Base-by-base conservation (phyloP, 805 yeast genomes). In the Yarrowia sp. region DNA sequence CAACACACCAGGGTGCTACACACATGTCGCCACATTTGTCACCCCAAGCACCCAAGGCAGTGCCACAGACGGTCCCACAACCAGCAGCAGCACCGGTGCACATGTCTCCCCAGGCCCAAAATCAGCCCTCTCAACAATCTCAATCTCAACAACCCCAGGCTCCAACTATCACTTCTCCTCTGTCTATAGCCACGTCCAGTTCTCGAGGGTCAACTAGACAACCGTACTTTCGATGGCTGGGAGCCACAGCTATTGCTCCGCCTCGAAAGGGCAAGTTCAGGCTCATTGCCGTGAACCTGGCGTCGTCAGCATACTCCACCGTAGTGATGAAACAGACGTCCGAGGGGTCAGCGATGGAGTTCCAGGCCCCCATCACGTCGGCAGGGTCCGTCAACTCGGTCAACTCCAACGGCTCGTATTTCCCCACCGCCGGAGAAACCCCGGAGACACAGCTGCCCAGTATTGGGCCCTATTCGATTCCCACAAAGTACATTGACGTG, bases 171-270 rank as follows among this genome's bases (percentile, higher is more conserved):
- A 58, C 64, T 0, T 58, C 64, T 4, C 64, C 64, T 2, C 40
- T 58, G 40, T 58, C 64, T 5, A 10, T 58, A 7, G 40, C 64
- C 13, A 58, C 64, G 1, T 42, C 64, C 2, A 30, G 50, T 15
- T 44, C 55, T 5, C 17, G 19, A 4, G 56, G 39, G 0, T 65
- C 71, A 9, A 70, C 72, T 6, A 61, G 73, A 5, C 76, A 74
- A 66, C 76, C 76, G 12, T 74, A 72, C 60, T 74, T 74, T 53
- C 56, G 76, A 24, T 74, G 74, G 76, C 73, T 74, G 4, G 76
- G 76, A 6, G 74, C 76, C 0, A 74, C 76, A 0, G 73, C 76
- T 9, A 73, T 74, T 24, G 75, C 75, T 7, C 76, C 76, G 4
- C 76, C 76, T 2, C 67, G 67, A 17, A 60, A 68, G 49, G 76